A percentile compares a stretch with the other conserved stretches of the same genome.
Evolutionary conservation across 2,329 filamentous ascomycete species (phyloP).

Genomic region (Aspergillus ochraceoroseus): DNA sequence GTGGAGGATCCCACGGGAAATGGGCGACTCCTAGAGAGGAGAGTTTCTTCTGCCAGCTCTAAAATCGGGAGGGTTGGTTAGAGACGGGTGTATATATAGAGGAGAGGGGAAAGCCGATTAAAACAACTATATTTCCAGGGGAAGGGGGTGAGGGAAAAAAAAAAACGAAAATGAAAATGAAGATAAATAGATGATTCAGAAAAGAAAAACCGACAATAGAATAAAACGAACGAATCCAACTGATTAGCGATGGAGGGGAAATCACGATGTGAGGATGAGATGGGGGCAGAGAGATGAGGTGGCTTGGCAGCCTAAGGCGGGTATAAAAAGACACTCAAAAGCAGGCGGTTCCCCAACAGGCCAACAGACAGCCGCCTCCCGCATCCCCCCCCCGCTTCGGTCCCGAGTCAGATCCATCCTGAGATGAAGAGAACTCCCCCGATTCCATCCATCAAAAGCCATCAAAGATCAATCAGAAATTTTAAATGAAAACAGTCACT

Average conservation of each 20-base stretch:
- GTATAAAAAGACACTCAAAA: constrained; percentile 43
- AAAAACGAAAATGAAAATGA: constrained; percentile 6
- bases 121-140: too few relatives aligned
- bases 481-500: constrained; percentile 39
- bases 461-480: constrained; percentile 7
- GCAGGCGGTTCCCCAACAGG: constrained; percentile 36
- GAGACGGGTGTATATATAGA: not conserved
- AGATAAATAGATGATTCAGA: constrained; percentile 4
- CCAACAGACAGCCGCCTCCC: constrained; percentile 35
- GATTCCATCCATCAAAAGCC: constrained; percentile 17
- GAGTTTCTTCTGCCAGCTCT: constrained; percentile 95
- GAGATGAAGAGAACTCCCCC: too few relatives aligned
- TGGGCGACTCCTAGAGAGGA: constrained; percentile 75
- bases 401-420: constrained; percentile 12
- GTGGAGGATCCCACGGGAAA: constrained; percentile 93
- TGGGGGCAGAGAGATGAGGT: too few relatives aligned
- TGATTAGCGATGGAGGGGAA: constrained; percentile 17
- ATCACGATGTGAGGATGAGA: constrained; percentile 15
- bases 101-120: not conserved
- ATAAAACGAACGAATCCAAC: too few relatives aligned
- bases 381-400: constrained; percentile 32
- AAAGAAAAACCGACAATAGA: not conserved
- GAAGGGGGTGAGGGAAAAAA: too few relatives aligned
- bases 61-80: constrained; percentile 14
- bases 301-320: constrained; percentile 24